Base-by-base conservation (phyloP, 2,329 filamentous ascomycete species). In the Alternaria solani region DNA sequence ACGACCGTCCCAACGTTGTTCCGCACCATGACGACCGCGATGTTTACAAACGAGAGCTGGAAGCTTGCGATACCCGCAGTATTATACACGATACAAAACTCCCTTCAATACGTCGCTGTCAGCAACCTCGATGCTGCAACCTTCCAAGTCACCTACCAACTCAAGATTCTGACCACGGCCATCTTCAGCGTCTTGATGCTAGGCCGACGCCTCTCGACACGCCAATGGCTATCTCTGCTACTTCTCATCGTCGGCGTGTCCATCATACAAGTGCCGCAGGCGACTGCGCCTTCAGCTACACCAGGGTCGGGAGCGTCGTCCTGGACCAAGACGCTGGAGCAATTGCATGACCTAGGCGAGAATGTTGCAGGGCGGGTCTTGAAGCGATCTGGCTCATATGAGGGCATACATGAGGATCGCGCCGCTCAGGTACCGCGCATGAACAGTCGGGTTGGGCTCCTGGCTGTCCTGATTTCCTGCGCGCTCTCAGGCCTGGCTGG, bases 41-140 rank as follows among this genome's bases (percentile, higher is more conserved):
- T 97, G 16, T 96, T 98, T 75, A 90, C 91, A 0, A 90, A 91
- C 9, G 95, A 98, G 75, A 93, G 93, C 68, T 98, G 94, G 94
- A 97, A 97, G 79, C 82, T 99, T 65, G 93, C 92, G 8, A 89
- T 98, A 42, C 95, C 94, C 0, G 95, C 94, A 4, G 85, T 88
- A 5, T 84, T 98, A 2, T 98, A 97, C 76, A 97, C 94, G 0
- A 77, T 97, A 28, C 93, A 97, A 72, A 98, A 97, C 74, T 91
- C 91, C n/a, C 81, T 98, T 55, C 93, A 97, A 77, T 99, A 97
- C 74, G 87, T 96, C 53, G 94, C 93, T 1, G 88, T 97, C 11
- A 93, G 92, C 62, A 97, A 98, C 68, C 79, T 98, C 70, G 93
- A 96, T 72, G 91, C 94, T 0, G 93, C 95, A 5, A 93, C 94